phyloP scores from a whole-genome alignment of 78 protist genomes.

The Emiliania huxleyi region DNA sequence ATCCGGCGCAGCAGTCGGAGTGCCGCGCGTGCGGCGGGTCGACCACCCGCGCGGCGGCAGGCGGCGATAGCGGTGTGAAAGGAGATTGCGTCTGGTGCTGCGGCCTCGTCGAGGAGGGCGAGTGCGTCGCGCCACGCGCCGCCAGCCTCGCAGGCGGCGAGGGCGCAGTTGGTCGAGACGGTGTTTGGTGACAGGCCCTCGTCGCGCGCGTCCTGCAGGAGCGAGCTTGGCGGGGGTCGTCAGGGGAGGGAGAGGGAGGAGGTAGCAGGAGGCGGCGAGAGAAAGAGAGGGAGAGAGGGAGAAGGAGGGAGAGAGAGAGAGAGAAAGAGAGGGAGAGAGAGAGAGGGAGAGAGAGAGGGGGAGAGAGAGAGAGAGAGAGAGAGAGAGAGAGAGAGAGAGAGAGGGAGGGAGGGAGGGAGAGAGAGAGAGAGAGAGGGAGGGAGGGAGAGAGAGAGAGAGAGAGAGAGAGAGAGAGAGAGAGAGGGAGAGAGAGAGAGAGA shows the following conservation, averaged over 20 bases:
- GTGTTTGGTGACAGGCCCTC: not conserved
- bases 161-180: not conserved
- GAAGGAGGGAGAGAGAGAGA: not conserved
- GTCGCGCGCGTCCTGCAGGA: not conserved
- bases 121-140: not conserved
- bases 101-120: not conserved
- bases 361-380: not conserved
- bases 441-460: not conserved
- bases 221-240: not conserved
- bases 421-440: not conserved
- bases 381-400: not conserved
- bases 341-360: not conserved
- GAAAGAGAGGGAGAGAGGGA: not conserved
- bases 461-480: not conserved
- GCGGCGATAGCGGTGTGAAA: not conserved
- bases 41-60: not conserved
- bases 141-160: conserved; percentile 9
- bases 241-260: not conserved
- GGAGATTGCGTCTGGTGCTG: not conserved
- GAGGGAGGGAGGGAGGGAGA: not conserved
- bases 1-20: not conserved
- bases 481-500: not conserved
- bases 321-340: not conserved
- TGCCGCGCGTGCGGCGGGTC: not conserved
- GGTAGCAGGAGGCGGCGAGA: not conserved